Evolutionary conservation across 305 asterid species (phyloP).

Genomic region (Stenogyne calaminthoides): DNA sequence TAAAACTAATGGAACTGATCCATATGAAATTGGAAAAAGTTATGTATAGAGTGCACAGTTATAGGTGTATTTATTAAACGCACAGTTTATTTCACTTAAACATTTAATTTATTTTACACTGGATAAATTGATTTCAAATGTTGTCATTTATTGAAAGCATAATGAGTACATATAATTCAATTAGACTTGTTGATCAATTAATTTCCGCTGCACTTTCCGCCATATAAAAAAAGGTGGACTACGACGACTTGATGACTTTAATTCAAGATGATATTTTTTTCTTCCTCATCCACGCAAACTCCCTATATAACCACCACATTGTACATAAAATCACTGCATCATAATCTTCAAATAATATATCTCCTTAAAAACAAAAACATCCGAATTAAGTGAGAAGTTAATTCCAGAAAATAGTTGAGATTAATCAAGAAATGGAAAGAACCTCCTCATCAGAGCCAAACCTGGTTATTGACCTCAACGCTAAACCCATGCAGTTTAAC

Average conservation of each 20-base stretch:
- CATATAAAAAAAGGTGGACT: constrained; percentile 8
- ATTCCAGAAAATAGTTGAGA: background rate
- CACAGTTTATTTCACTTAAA: no score
- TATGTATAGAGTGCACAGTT: no score
- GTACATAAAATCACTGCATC: background rate
- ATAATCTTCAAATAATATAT: background rate
- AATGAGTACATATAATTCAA: background rate
- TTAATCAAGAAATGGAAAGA: constrained; percentile 30
- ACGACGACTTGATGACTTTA: constrained; percentile 21
- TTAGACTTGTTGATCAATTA: background rate
- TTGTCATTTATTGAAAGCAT: no score
- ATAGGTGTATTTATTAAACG: no score
- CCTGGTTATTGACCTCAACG: constrained; percentile 56
- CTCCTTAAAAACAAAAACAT: background rate
- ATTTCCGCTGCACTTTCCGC: constrained; percentile 22
- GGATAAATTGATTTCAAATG: no score
- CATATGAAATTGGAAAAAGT: no score
- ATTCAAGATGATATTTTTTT: background rate
- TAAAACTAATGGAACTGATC: no score
- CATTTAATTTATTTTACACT: no score
- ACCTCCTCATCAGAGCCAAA: background rate
- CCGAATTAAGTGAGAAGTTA: background rate
- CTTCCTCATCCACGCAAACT: background rate
- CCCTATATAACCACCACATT: constrained; percentile 24
- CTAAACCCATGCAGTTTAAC: constrained; percentile 39